Evolutionary conservation across 2,329 filamentous ascomycete genomes (phyloP).

Genomic region (Lizonia empirigonia): DNA sequence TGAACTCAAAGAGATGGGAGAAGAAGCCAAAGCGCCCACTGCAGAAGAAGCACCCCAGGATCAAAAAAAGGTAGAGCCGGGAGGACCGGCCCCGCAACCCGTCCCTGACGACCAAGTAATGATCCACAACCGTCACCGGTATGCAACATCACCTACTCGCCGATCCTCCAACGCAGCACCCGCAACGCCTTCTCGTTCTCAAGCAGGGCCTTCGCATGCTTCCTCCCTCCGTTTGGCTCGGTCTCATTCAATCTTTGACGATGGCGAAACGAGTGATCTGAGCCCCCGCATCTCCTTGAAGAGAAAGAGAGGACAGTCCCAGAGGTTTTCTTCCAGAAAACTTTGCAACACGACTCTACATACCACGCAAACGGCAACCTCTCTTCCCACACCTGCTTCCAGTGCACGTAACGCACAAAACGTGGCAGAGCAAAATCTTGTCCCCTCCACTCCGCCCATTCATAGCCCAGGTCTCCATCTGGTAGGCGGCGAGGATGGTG

Average conservation of each 20-base stretch:
- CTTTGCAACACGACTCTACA: background rate
- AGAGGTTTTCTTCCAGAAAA: background rate
- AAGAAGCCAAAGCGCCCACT: background rate
- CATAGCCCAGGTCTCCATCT: background rate
- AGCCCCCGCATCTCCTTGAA: too few species aligned
- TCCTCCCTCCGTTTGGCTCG: too few species aligned
- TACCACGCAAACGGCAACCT: background rate
- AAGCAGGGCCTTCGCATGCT: too few species aligned
- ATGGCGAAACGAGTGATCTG: too few species aligned
- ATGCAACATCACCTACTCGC: too few species aligned
- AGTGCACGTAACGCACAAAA: background rate
- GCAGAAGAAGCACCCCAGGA: background rate
- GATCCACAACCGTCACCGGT: too few species aligned
- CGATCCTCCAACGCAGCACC: too few species aligned
- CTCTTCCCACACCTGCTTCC: background rate
- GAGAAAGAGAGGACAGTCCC: background rate
- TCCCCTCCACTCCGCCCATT: background rate
- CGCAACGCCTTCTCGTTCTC: too few species aligned
- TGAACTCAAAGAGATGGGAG: too few species aligned
- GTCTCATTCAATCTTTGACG: too few species aligned
- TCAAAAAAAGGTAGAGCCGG: background rate
- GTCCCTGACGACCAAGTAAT: background rate
- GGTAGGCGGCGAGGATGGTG: background rate
- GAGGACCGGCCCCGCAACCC: background rate
- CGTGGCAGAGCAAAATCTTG: background rate